A percentile compares a stretch with the other conserved stretches of the same genome.
Evolutionary conservation across 805 yeast species (phyloP).

Genomic region (Candida arabinofermentans): DNA sequence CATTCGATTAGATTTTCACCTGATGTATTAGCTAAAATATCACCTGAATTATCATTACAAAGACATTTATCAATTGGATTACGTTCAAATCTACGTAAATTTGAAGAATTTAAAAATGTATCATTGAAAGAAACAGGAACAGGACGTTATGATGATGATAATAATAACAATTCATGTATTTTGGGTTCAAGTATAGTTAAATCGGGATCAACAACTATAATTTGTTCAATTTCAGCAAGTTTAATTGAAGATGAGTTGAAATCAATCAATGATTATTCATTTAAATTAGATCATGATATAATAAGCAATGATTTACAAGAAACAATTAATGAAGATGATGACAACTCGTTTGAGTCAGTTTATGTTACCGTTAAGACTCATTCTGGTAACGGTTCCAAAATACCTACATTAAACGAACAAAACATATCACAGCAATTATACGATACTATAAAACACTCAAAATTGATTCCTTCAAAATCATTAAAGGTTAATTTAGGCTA

Average conservation of each 20-base stretch:
- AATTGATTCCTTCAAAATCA: slow-evolving; percentile 46
- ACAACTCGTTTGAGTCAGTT: slow-evolving; percentile 33
- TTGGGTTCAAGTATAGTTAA: slow-evolving; percentile 69
- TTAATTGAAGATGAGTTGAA: slow-evolving; percentile 52
- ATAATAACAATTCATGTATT: slow-evolving; percentile 24
- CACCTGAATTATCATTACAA: slow-evolving; percentile 80
- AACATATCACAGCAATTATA: slow-evolving; percentile 60
- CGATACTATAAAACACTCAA: slow-evolving; percentile 56
- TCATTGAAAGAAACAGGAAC: slow-evolving; percentile 37
- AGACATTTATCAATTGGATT: slow-evolving; percentile 71
- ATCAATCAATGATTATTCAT: slow-evolving; percentile 38
- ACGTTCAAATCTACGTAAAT: slow-evolving; percentile 70
- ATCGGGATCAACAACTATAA: slow-evolving; percentile 68
- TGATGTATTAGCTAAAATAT: slow-evolving; percentile 73
- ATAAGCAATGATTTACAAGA: slow-evolving; percentile 19
- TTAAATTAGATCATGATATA: slow-evolving; percentile 35
- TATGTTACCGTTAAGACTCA: slow-evolving; percentile 76
- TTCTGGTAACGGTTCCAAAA: slow-evolving; percentile 50
- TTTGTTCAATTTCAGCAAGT: slow-evolving; percentile 69
- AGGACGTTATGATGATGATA: slow-evolving; percentile 25
- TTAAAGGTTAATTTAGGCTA: slow-evolving; percentile 51
- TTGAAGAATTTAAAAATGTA: slow-evolving; percentile 67
- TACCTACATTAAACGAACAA: slow-evolving; percentile 85
- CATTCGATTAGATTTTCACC: slow-evolving; percentile 69
- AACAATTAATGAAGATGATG: neutral